These are phyloP conservation scores for Stromatinia cepivora DNA, from an alignment of 2,329 filamentous ascomycete species.

Conservation along the genomic window DNA sequence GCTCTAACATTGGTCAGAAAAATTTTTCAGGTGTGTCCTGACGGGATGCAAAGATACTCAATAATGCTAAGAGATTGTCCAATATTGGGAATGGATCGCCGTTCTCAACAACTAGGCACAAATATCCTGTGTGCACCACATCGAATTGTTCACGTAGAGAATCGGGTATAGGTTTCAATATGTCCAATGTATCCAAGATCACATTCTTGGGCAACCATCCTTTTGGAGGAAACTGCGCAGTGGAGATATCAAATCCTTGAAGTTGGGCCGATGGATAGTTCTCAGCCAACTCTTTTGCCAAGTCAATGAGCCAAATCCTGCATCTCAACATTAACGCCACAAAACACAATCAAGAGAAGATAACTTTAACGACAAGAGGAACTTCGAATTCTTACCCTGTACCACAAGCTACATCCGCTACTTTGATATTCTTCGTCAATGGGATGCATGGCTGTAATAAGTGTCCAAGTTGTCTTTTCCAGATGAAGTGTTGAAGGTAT, in stretches of 20 bases:
- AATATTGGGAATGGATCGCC: conserved; percentile 11
- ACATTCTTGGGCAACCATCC: conserved; percentile 1
- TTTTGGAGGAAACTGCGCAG: conserved; percentile 7
- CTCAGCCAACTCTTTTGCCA: neutral
- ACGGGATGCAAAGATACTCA: neutral
- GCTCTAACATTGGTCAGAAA: neutral
- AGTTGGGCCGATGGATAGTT: neutral
- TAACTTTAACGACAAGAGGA: neutral
- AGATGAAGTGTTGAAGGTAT: conserved; percentile 8
- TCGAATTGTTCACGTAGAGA: neutral
- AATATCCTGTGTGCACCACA: neutral
- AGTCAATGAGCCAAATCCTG: conserved; percentile 1
- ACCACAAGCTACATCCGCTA: neutral
- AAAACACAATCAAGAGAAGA: neutral
- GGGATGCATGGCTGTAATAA: neutral
- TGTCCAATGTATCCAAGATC: neutral
- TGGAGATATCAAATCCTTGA: conserved; percentile 12
- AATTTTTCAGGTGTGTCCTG: neutral
- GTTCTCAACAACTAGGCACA: conserved; percentile 7
- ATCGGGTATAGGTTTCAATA: conserved; percentile 5
- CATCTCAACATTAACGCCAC: neutral
- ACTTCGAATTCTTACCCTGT: neutral
- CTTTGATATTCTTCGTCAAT: neutral
- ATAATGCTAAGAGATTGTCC: conserved; percentile 6
- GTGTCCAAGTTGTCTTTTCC: conserved; percentile 1